Evolutionary conservation across 1,284 basidiomycete genomes (phyloP).

Genomic region (Stygiomarasmius scandens): DNA sequence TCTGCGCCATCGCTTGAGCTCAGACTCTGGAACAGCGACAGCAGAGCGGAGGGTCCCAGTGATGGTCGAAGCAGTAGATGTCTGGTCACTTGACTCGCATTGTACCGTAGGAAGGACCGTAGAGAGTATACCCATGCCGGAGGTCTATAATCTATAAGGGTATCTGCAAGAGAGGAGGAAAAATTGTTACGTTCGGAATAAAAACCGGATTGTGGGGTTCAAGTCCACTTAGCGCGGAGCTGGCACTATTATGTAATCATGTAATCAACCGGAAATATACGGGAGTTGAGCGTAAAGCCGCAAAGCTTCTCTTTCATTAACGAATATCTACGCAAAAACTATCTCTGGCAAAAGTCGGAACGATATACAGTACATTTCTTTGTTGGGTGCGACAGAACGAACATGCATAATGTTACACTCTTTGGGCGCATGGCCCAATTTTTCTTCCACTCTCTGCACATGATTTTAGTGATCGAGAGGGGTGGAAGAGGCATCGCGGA

Average conservation of each 20-base stretch:
- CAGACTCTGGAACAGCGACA: constrained; percentile 75
- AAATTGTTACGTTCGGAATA: constrained; percentile 4
- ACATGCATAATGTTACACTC: constrained; percentile 76
- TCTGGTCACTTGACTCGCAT: constrained; percentile 43
- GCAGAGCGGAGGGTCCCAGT: constrained; percentile 67
- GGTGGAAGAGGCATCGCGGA: constrained; percentile 1
- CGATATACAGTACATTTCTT: constrained; percentile 98
- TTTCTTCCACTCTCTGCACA: constrained; percentile 72
- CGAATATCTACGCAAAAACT: constrained; percentile 36
- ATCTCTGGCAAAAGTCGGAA: constrained; percentile 79
- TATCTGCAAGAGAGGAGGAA: constrained; percentile 28
- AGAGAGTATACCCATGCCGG: constrained; percentile 18
- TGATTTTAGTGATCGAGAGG: constrained; percentile 9
- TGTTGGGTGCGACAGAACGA: constrained; percentile 92
- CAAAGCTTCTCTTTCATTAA: constrained; percentile 9
- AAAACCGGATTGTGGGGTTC: not conserved
- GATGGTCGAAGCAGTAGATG: constrained; percentile 57
- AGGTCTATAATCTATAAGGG: constrained; percentile 14
- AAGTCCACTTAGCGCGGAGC: too few species aligned
- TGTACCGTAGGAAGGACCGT: constrained; percentile 51
- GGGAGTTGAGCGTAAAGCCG: too few species aligned
- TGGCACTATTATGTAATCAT: too few species aligned
- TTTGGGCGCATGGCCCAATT: constrained; percentile 61
- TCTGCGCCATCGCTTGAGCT: constrained; percentile 84
- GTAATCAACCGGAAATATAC: too few species aligned